Evolutionary conservation across 1,139 yeast genomes (phyloP).

Genomic region (Pichiaceae sp.): DNA sequence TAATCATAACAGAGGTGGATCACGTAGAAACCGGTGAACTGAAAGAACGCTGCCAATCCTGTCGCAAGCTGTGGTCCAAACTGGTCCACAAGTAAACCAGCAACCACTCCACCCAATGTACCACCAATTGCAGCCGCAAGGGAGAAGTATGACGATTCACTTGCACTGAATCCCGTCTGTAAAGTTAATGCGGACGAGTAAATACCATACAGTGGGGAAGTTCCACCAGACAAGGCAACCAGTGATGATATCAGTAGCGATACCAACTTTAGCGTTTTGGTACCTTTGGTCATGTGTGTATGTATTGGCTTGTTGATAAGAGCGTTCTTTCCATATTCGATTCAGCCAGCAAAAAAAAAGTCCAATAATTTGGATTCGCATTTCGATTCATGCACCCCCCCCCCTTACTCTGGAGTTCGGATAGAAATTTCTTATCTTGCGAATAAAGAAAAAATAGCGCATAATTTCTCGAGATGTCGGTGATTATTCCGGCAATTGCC

Average conservation of each 20-base stretch:
- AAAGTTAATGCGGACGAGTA: conserved; percentile 63
- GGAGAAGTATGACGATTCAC: conserved; percentile 57
- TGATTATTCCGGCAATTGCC: too few species aligned
- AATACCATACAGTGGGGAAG: conserved; percentile 64
- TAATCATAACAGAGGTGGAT: conserved; percentile 28
- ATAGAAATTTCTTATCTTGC: too few species aligned
- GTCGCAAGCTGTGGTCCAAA: conserved; percentile 48
- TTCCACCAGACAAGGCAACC: conserved; percentile 50
- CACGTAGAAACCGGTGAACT: conserved; percentile 31
- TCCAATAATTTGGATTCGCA: too few species aligned
- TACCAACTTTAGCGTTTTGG: conserved; percentile 3
- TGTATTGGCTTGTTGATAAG: too few species aligned
- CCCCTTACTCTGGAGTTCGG: too few species aligned
- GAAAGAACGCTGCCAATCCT: conserved; percentile 42
- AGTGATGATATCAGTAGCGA: conserved; percentile 23
- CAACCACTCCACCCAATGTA: conserved; percentile 60
- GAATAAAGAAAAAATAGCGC: too few species aligned
- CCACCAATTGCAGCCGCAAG: conserved; percentile 56
- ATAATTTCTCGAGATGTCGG: too few species aligned
- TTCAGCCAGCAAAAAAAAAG: too few species aligned
- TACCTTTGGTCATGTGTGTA: too few species aligned
- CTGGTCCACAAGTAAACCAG: conserved; percentile 57
- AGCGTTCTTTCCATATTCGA: too few species aligned
- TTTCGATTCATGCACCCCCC: too few species aligned
- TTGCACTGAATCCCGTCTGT: conserved; percentile 47